These are phyloP conservation scores for Iris macrosiphon DNA, from an alignment of 106 monocot species.

Conservation along the genomic window DNA sequence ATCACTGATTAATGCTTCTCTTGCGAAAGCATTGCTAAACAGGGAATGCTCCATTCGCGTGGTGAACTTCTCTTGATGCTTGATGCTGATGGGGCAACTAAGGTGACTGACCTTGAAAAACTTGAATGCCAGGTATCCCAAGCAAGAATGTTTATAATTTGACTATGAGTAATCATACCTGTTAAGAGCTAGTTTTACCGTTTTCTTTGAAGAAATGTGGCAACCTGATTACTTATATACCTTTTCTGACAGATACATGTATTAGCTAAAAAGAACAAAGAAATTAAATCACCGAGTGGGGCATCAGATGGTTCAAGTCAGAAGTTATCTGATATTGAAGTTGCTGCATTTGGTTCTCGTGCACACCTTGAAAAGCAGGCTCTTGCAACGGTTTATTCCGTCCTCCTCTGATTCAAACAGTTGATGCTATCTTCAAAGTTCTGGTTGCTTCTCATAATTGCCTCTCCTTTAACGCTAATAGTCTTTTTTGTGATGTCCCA, in stretches of 20 bases:
- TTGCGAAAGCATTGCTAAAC: conserved; percentile 34
- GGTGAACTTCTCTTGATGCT: conserved; percentile 95
- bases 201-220: neutral
- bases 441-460: neutral
- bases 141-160: no score
- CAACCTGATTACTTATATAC: neutral
- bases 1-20: conserved; percentile 23
- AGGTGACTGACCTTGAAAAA: conserved; percentile 87
- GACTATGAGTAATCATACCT: neutral
- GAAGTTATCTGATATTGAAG: conserved; percentile 49
- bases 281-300: conserved; percentile 13
- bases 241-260: conserved; percentile 33
- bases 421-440: neutral
- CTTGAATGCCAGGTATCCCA: conserved; percentile 79
- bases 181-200: conserved; percentile 1
- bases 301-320: neutral
- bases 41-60: conserved; percentile 99
- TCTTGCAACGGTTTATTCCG: conserved; percentile 68
- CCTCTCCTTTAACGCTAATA: neutral
- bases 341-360: conserved; percentile 91
- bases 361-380: conserved; percentile 98
- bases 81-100: conserved; percentile 99
- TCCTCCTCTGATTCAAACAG: neutral
- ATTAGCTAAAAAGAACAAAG: conserved; percentile 32
- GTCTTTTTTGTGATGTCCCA: conserved; percentile 30